Evolutionary conservation across 1,284 basidiomycete genomes (phyloP).

Genomic region (Xerocomus nothofagi): DNA sequence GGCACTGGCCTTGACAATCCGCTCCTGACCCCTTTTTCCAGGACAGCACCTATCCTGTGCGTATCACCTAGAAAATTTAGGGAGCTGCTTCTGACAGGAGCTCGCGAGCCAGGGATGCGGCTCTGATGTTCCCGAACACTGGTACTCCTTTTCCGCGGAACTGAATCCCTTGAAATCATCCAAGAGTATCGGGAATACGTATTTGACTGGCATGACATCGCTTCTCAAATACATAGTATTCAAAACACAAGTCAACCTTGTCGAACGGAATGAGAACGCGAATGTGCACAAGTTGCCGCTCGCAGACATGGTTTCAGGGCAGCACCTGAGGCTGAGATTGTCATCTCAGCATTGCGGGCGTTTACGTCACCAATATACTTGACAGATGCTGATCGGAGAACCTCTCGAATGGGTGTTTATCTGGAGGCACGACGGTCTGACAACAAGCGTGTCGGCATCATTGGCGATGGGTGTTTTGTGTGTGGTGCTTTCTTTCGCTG

Average conservation of each 20-base stretch:
- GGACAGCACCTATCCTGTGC: slow-evolving; percentile 36
- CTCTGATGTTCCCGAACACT: slow-evolving; percentile 53
- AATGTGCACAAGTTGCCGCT: slow-evolving; percentile 44
- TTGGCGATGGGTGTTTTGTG: slow-evolving; percentile 67
- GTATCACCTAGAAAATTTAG: background rate
- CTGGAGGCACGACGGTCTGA: slow-evolving; percentile 55
- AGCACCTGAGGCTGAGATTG: slow-evolving; percentile 39
- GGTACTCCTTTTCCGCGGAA: slow-evolving; percentile 57
- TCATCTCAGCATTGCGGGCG: slow-evolving; percentile 47
- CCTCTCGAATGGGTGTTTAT: slow-evolving; percentile 55
- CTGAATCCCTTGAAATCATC: slow-evolving; percentile 52
- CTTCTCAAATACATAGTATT: slow-evolving; percentile 45
- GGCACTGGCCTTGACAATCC: background rate
- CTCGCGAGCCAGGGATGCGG: slow-evolving; percentile 45
- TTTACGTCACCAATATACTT: slow-evolving; percentile 50
- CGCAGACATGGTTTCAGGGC: slow-evolving; percentile 36
- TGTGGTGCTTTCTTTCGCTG: slow-evolving; percentile 32
- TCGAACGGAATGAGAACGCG: slow-evolving; percentile 45
- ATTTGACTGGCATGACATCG: slow-evolving; percentile 43
- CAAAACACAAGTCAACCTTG: slow-evolving; percentile 41
- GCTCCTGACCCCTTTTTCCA: slow-evolving; percentile 1
- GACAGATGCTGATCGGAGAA: slow-evolving; percentile 49
- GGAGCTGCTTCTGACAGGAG: background rate
- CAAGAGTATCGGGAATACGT: slow-evolving; percentile 50
- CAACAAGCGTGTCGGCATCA: slow-evolving; percentile 58